phyloP scores from a whole-genome alignment of 2,329 filamentous ascomycete species.

The Rhynchosporium secalis region DNA sequence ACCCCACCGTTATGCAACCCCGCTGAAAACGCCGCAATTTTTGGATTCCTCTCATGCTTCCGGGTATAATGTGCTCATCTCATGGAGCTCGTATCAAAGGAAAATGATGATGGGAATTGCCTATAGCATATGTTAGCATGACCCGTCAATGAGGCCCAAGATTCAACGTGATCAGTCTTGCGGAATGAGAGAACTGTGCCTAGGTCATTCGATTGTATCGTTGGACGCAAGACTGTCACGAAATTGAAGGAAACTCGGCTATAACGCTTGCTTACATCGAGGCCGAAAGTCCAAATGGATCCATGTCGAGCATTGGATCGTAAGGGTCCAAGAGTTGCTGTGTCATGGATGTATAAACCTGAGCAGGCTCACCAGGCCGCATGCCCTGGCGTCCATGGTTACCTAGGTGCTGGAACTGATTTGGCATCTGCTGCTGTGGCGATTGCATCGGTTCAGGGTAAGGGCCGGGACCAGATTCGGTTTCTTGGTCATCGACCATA shows the following conservation, averaged over 20 bases:
- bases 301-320: conserved; percentile 86
- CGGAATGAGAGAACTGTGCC: neutral
- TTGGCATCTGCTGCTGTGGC: conserved; percentile 35
- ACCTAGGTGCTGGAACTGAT: conserved; percentile 31
- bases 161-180: neutral
- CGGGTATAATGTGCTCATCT: conserved; percentile 40
- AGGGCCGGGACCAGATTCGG: conserved; percentile 67
- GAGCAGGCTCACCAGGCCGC: conserved; percentile 43
- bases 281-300: conserved; percentile 88
- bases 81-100: conserved; percentile 56
- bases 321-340: conserved; percentile 63
- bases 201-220: neutral
- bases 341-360: conserved; percentile 43
- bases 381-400: conserved; percentile 46
- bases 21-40: conserved; percentile 16
- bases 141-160: neutral
- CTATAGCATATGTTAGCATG: conserved; percentile 42
- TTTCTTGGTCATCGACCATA: conserved; percentile 80
- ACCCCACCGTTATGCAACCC: conserved; percentile 6
- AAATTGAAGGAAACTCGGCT: too few species aligned
- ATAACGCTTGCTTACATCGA: conserved; percentile 52
- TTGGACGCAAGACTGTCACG: neutral
- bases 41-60: conserved; percentile 20
- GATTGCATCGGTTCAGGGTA: conserved; percentile 59
- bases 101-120: conserved; percentile 87